Conservation (phyloP, 352 stramenopile genomes). For the Globisporangium sylvaticum region DNA sequence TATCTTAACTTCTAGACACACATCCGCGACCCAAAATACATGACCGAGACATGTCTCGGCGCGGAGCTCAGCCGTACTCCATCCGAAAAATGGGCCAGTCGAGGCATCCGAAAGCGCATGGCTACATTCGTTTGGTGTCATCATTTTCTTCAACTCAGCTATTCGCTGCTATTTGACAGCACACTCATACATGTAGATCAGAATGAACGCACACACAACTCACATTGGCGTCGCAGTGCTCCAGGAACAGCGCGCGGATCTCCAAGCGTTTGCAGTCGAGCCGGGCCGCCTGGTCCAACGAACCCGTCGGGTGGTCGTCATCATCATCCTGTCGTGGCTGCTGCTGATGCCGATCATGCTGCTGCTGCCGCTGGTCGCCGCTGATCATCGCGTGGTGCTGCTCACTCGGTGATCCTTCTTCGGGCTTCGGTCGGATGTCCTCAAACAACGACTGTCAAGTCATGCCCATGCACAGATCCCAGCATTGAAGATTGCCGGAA, state of each 20-base stretch:
- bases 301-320: neutral
- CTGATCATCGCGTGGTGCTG: neutral
- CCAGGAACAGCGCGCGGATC: neutral
- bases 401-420: constrained; percentile 1
- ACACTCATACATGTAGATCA: neutral
- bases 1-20: too few species aligned
- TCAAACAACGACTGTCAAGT: neutral
- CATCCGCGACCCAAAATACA: too few species aligned
- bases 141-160: neutral
- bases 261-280: neutral
- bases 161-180: too few species aligned
- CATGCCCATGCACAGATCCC: neutral
- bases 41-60: too few species aligned
- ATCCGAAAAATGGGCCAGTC: neutral
- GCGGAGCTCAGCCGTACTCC: too few species aligned
- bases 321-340: neutral
- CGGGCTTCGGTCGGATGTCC: neutral
- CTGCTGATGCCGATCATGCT: neutral
- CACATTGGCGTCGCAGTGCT: neutral
- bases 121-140: neutral
- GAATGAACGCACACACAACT: neutral
- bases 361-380: neutral
- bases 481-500: neutral
- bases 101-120: neutral
- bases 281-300: neutral